A percentile compares a stretch with the other conserved stretches of the same genome.
Conservation (phyloP, 306 rosid genomes). For the Glycyrrhiza uralensis region DNA sequence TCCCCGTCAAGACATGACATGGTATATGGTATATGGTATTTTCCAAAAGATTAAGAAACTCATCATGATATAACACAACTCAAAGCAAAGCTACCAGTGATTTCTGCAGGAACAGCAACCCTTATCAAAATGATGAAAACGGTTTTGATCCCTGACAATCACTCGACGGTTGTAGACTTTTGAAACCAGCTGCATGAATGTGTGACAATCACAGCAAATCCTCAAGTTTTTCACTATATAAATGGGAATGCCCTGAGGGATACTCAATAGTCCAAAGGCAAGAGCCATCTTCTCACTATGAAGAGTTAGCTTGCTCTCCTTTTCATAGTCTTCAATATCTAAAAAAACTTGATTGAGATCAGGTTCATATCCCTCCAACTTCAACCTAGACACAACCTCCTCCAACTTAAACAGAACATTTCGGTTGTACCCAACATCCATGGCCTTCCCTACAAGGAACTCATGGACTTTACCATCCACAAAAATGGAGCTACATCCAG, state of each 20-base stretch:
- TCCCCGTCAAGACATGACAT: not conserved
- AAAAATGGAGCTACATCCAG: constrained; percentile 50
- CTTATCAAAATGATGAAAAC: constrained; percentile 50
- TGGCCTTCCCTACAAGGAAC: constrained; percentile 42
- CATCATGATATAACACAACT: not conserved
- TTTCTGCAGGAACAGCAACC: constrained; percentile 51
- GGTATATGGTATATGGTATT: not conserved
- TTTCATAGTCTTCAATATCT: constrained; percentile 45
- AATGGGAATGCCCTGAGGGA: constrained; percentile 33
- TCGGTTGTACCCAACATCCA: constrained; percentile 19
- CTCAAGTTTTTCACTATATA: constrained; percentile 62
- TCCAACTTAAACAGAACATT: constrained; percentile 34
- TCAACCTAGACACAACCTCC: constrained; percentile 40
- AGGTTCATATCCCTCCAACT: constrained; percentile 52
- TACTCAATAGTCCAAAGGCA: constrained; percentile 45
- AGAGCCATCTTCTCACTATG: constrained; percentile 64
- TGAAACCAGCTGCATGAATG: constrained; percentile 51
- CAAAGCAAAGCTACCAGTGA: constrained; percentile 35
- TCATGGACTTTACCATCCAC: constrained; percentile 43
- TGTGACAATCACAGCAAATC: constrained; percentile 59
- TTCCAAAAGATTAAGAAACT: not conserved
- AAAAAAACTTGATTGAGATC: constrained; percentile 46
- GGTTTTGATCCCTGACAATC: constrained; percentile 54
- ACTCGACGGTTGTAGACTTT: constrained; percentile 36
- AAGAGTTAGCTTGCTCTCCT: constrained; percentile 35